These are phyloP conservation scores for Filobasidium uniguttulatum DNA, from an alignment of 1,284 basidiomycete genomes.

Conservation along the genomic window DNA sequence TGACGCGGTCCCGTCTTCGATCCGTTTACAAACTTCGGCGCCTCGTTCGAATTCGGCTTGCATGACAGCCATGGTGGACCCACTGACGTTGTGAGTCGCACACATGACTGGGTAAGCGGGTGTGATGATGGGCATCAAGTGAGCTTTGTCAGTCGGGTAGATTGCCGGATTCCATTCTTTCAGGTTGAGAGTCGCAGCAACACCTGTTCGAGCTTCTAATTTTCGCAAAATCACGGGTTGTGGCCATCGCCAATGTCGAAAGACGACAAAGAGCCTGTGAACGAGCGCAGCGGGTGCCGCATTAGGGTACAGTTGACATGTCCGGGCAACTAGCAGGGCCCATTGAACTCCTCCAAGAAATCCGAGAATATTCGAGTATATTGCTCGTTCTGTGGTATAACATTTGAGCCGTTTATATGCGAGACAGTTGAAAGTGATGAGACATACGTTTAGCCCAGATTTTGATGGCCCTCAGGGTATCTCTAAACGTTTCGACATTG, in stretches of 20 bases:
- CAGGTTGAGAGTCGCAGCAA: constrained; percentile 34
- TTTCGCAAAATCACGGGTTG: constrained; percentile 91
- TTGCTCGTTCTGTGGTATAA: constrained; percentile 57
- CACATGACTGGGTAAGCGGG: constrained; percentile 99
- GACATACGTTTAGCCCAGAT: constrained; percentile 86
- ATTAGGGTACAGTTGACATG: constrained; percentile 96
- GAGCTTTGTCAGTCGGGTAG: constrained; percentile 81
- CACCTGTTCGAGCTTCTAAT: constrained; percentile 55
- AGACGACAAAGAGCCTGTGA: constrained; percentile 90
- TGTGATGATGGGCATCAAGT: constrained; percentile 99
- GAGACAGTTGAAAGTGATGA: background rate
- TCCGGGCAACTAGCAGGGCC: constrained; percentile 94
- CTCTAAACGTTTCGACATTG: constrained; percentile 84
- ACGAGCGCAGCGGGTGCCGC: constrained; percentile 90
- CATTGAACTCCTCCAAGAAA: constrained; percentile 97
- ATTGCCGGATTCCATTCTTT: constrained; percentile 98
- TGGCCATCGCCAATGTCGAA: constrained; percentile 97
- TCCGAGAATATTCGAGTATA: constrained; percentile 96
- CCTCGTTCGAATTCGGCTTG: constrained; percentile 92
- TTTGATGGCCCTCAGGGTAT: constrained; percentile 89
- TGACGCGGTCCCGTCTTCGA: constrained; percentile 37
- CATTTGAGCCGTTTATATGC: constrained; percentile 1
- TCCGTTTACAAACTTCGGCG: constrained; percentile 26
- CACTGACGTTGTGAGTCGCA: constrained; percentile 92
- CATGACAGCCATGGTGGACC: constrained; percentile 91